Evolutionary conservation across 768 basidiomycete species (phyloP).

Genomic region (Boletus rex-veris): DNA sequence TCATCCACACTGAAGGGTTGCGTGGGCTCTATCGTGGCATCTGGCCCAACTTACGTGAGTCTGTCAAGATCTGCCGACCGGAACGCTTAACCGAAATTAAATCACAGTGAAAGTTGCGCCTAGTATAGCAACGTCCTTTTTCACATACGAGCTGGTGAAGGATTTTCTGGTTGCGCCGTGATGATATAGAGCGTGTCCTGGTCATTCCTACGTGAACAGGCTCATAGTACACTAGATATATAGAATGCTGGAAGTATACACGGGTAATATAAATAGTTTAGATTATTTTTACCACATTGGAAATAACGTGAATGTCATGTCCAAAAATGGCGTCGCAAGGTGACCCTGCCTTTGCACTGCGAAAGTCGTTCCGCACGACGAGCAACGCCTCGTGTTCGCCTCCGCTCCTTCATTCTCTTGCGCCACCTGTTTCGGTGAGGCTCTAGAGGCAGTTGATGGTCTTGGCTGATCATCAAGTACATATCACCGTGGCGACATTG

Average conservation of each 20-base stretch:
- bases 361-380: conserved; percentile 17
- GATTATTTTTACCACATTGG: background rate
- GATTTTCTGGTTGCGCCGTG: conserved; percentile 41
- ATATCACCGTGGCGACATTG: background rate
- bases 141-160: conserved; percentile 72
- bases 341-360: conserved; percentile 2
- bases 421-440: conserved; percentile 1
- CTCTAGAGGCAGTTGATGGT: conserved; percentile 20
- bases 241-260: background rate
- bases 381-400: conserved; percentile 14
- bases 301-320: conserved; percentile 11
- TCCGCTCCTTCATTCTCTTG: conserved; percentile 12
- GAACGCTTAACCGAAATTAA: conserved; percentile 5
- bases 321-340: conserved; percentile 3
- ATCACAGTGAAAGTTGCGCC: conserved; percentile 82
- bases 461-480: conserved; percentile 21
- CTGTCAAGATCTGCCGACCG: conserved; percentile 3
- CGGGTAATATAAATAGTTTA: conserved; percentile 3
- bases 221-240: background rate
- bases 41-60: conserved; percentile 84
- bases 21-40: conserved; percentile 78
- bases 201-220: background rate
- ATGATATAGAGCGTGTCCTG: background rate
- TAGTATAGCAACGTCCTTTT: conserved; percentile 84
- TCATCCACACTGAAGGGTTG: conserved; percentile 71